A percentile compares a stretch with the other conserved stretches of the same genome.
phyloP scores from a whole-genome alignment of 2,329 filamentous ascomycete genomes.

The Colletotrichum sp. region DNA sequence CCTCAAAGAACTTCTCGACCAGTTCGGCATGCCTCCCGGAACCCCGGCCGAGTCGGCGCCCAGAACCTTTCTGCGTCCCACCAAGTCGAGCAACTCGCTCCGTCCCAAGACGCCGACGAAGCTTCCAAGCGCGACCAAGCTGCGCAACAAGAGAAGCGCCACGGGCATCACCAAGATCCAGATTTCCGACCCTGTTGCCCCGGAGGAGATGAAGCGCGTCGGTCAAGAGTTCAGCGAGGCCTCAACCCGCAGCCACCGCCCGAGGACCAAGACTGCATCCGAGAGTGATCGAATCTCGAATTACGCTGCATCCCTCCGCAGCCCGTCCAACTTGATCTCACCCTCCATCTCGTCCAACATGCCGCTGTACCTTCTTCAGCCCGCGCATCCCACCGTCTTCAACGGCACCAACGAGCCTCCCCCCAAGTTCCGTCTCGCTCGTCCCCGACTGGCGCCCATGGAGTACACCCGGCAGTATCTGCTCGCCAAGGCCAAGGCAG shows the following conservation, averaged over 20 bases:
- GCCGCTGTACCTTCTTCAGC: constrained; percentile 15
- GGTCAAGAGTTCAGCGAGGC: constrained; percentile 1
- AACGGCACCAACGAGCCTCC: constrained; percentile 6
- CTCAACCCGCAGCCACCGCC: neutral
- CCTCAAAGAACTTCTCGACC: constrained; percentile 8
- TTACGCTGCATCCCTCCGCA: neutral
- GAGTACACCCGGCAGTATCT: constrained; percentile 42
- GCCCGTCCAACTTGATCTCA: constrained; percentile 4
- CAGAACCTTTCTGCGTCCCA: constrained; percentile 5
- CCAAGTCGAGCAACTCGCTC: constrained; percentile 6
- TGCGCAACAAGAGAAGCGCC: constrained; percentile 18
- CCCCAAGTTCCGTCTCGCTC: constrained; percentile 9
- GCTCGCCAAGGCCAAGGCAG: constrained; percentile 34
- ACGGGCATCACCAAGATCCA: constrained; percentile 8
- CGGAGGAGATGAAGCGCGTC: constrained; percentile 11
- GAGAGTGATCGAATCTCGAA: neutral
- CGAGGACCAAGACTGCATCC: neutral
- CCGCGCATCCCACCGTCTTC: constrained; percentile 10
- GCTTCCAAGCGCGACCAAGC: constrained; percentile 6
- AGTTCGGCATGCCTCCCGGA: constrained; percentile 7
- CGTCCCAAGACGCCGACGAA: neutral
- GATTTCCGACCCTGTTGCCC: constrained; percentile 14
- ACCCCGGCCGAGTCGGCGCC: neutral
- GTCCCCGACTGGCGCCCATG: constrained; percentile 40
- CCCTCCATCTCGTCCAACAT: constrained; percentile 1